These are phyloP conservation scores for Paspalum notatum DNA, from an alignment of 176 grass and related monocot species.

Conservation along the genomic window DNA sequence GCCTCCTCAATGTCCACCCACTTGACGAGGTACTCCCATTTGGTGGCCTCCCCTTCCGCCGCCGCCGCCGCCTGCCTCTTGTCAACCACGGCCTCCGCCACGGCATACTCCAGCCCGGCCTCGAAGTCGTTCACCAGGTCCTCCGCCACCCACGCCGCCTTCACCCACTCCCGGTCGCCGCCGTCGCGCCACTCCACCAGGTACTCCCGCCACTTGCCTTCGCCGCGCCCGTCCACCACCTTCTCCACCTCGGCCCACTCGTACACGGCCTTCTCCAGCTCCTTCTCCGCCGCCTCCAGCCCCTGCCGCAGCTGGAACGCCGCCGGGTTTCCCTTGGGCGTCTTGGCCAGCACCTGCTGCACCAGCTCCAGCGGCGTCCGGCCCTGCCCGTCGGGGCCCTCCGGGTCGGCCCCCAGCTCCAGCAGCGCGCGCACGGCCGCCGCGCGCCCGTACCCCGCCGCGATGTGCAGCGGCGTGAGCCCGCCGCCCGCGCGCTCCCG, in stretches of 20 bases:
- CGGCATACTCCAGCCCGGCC: constrained; percentile 85
- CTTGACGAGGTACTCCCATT: constrained; percentile 90
- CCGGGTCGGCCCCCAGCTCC: constrained; percentile 72
- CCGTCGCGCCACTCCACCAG: constrained; percentile 90
- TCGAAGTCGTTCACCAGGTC: constrained; percentile 84
- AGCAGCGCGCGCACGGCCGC: constrained; percentile 59
- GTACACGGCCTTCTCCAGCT: constrained; percentile 91
- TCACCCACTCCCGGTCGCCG: constrained; percentile 92
- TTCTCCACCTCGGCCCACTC: constrained; percentile 93
- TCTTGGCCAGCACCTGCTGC: constrained; percentile 65
- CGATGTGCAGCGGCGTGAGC: constrained; percentile 77
- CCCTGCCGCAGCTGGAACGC: constrained; percentile 71
- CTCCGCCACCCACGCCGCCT: constrained; percentile 75
- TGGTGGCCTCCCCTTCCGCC: constrained; percentile 49
- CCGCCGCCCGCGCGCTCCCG: constrained; percentile 67
- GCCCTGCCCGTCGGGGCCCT: constrained; percentile 60
- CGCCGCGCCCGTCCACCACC: constrained; percentile 79
- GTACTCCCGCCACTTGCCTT: constrained; percentile 82
- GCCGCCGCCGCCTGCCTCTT: constrained; percentile 37
- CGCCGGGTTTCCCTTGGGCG: constrained; percentile 72
- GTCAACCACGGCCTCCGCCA: constrained; percentile 67
- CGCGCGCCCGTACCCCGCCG: constrained; percentile 71
- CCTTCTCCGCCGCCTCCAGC: constrained; percentile 62
- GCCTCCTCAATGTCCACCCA: constrained; percentile 82
- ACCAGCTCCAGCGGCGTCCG: constrained; percentile 67